Evolutionary conservation across 2,329 filamentous ascomycete species (phyloP).

Genomic region (Daldinia eschscholtzii): DNA sequence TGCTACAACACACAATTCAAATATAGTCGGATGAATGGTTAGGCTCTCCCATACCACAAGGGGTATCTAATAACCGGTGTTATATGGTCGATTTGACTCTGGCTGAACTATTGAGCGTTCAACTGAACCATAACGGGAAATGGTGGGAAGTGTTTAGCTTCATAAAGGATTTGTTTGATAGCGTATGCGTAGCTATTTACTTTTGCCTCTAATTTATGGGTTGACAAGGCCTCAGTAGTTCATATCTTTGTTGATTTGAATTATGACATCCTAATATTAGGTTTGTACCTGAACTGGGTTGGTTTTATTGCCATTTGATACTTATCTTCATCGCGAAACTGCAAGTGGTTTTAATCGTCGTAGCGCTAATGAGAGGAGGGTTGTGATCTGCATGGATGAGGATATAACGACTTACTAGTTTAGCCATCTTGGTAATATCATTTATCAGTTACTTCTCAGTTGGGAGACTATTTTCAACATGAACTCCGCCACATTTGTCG

Average conservation of each 20-base stretch:
- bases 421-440: no score
- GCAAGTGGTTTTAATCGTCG: no score
- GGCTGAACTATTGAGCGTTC: neutral
- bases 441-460: neutral
- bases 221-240: neutral
- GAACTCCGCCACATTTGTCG: neutral
- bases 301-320: no score
- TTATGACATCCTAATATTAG: neutral
- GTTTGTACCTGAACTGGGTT: no score
- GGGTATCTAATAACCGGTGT: neutral
- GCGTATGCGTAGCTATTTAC: no score
- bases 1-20: constrained; percentile 9
- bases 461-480: neutral
- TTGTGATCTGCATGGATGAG: no score
- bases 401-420: no score
- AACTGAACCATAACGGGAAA: neutral
- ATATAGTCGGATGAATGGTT: constrained; percentile 2
- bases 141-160: neutral
- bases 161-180: neutral
- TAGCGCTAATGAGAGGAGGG: no score
- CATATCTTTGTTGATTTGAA: neutral
- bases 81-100: constrained; percentile 2
- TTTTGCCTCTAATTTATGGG: neutral
- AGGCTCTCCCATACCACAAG: constrained; percentile 5
- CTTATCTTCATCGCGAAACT: no score